Evolutionary conservation across 352 stramenopile genomes (phyloP), one percentile per base, ranked within the genome.

Genomic region (Globisporangium okanoganense): DNA sequence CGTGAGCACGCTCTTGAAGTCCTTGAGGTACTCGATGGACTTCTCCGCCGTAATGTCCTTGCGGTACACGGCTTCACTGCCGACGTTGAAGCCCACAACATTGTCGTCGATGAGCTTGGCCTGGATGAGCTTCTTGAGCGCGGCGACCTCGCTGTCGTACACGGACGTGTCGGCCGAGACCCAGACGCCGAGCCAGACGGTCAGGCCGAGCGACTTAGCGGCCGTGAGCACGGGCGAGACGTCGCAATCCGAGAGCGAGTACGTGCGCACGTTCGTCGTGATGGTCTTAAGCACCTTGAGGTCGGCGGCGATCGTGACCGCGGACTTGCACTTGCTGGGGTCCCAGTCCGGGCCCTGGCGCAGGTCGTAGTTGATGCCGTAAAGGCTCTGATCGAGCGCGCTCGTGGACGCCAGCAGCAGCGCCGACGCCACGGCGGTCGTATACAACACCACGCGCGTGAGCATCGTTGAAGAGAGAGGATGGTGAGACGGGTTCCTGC

Each of bases 361-460:
- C 62, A 91, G 64, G 65, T 94, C 84, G 69, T 90, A 94, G 75
- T 94, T 94, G 67, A 94, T 56, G 4, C 85, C 85, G 61, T 90
- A 88, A 58, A 94, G 75, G 67, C 76, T 65, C 70, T 87, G 72
- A 70, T 92, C 81, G 49, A 92, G 69, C 61, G 82, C 82, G n/a
- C 61, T 57, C 5, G 78, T 62, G 53, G 69, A 58, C 12, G 62
- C 58, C 16, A 60, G 61, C 41, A 81, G 63, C 57, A 82, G 45
- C 48, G 77, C 71, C 22, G 69, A 41, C 9, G 70, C 64, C 5
- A 66, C 56, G 3, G 70, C 68, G 33, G 61, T 50, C 20, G 64
- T 70, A 31, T 76, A 52, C 7, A 69, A 59, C 35, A 78, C 12
- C 52, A 71, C 61, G 59, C 65, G 68, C 29, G 64, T 44, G 53